Evolutionary conservation across 2,329 filamentous ascomycete species (phyloP).

Genomic region (Cordyceps pruinosa): DNA sequence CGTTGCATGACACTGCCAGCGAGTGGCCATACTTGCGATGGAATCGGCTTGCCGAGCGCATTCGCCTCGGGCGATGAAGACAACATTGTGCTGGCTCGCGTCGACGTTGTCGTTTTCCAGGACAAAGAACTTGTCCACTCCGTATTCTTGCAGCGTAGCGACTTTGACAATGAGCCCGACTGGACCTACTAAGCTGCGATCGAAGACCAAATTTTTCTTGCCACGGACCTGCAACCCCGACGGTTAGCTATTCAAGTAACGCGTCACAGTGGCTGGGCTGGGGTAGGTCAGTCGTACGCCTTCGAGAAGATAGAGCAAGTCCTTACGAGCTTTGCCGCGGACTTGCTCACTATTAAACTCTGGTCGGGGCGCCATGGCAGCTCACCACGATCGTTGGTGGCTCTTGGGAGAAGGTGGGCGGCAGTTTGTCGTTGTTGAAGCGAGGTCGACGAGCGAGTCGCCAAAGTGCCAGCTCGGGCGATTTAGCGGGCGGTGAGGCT

Average conservation of each 20-base stretch:
- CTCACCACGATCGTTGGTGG: constrained; percentile 32
- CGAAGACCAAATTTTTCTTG: constrained; percentile 96
- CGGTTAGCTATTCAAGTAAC: constrained; percentile 12
- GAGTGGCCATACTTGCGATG: constrained; percentile 69
- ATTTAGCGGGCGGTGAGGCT: constrained; percentile 12
- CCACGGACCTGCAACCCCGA: constrained; percentile 68
- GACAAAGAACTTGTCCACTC: constrained; percentile 95
- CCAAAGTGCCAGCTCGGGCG: neutral
- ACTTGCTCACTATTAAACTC: constrained; percentile 71
- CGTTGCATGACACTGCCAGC: too few species aligned
- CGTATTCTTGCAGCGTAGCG: constrained; percentile 91
- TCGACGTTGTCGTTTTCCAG: constrained; percentile 94
- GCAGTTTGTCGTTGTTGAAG: constrained; percentile 10
- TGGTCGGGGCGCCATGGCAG: constrained; percentile 61
- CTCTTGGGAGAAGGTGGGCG: constrained; percentile 16
- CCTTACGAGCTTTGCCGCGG: constrained; percentile 75
- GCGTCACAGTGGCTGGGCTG: neutral
- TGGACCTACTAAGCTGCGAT: constrained; percentile 81
- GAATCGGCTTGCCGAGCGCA: constrained; percentile 74
- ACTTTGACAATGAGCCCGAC: constrained; percentile 92
- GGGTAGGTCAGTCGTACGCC: constrained; percentile 54
- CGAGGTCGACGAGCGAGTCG: constrained; percentile 1
- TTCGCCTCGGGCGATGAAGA: constrained; percentile 89
- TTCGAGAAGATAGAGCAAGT: constrained; percentile 86
- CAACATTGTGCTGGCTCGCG: constrained; percentile 86